A percentile compares a stretch with the other conserved stretches of the same genome.
phyloP scores from a whole-genome alignment of 2,329 filamentous ascomycete genomes.

The Ophiocordyceps polyrhachis-furcata region DNA sequence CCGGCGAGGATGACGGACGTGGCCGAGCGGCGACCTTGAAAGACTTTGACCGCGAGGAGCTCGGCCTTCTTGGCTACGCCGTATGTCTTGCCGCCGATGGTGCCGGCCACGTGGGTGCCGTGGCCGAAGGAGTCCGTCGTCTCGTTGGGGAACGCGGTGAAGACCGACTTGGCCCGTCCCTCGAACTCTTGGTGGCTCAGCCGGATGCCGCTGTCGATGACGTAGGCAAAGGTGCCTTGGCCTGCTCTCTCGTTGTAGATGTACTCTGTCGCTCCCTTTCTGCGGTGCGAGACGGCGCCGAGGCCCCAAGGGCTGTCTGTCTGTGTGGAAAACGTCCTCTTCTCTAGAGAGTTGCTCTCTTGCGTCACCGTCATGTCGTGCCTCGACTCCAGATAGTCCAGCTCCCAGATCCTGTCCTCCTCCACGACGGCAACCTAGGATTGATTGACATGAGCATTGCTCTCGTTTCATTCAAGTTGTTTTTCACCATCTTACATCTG shows the following conservation, averaged over 20 bases:
- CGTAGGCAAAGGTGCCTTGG: conserved; percentile 34
- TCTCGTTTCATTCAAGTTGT: background rate
- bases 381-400: conserved; percentile 7
- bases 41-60: conserved; percentile 27
- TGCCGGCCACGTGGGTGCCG: conserved; percentile 22
- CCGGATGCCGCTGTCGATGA: conserved; percentile 44
- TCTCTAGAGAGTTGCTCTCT: conserved; percentile 3
- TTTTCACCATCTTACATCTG: conserved; percentile 17
- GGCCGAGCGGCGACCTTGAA: conserved; percentile 11
- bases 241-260: conserved; percentile 31
- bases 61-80: conserved; percentile 25
- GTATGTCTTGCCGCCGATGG: conserved; percentile 15
- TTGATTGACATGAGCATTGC: background rate
- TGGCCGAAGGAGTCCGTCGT: conserved; percentile 18
- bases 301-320: conserved; percentile 14
- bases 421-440: conserved; percentile 13
- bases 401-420: conserved; percentile 11
- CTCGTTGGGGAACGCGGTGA: conserved; percentile 9
- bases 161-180: conserved; percentile 24
- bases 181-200: conserved; percentile 33
- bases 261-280: conserved; percentile 17
- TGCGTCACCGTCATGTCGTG: background rate
- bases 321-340: conserved; percentile 13
- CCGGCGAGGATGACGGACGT: conserved; percentile 15
- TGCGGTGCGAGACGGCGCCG: conserved; percentile 13